phyloP scores from a whole-genome alignment of 2,329 filamentous ascomycete species.

The Epichloe brachyelytri region DNA sequence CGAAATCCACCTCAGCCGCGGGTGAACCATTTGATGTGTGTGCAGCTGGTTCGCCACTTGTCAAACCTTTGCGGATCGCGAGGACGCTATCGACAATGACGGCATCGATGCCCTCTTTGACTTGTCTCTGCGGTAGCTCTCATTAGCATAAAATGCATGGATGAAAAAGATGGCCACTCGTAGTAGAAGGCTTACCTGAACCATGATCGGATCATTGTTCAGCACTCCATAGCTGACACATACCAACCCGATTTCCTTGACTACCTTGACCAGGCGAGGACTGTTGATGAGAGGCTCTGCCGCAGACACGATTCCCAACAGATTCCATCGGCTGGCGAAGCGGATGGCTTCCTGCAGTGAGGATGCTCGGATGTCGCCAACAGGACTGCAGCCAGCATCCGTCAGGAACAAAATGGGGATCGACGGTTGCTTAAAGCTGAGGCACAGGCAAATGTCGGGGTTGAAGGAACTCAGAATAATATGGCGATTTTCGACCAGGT shows the following conservation, averaged over 20 bases:
- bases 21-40: background rate
- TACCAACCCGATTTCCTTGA: constrained; percentile 87
- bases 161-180: background rate
- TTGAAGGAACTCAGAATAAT: constrained; percentile 97
- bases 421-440: constrained; percentile 94
- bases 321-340: constrained; percentile 88
- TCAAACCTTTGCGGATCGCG: constrained; percentile 82
- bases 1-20: background rate
- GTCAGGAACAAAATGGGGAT: constrained; percentile 93
- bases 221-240: constrained; percentile 87
- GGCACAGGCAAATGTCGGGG: constrained; percentile 84
- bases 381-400: constrained; percentile 68
- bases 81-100: constrained; percentile 95
- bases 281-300: constrained; percentile 81
- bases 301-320: constrained; percentile 82
- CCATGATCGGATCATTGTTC: constrained; percentile 79
- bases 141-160: constrained; percentile 4
- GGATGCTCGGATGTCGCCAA: constrained; percentile 80
- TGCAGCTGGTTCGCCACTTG: constrained; percentile 22
- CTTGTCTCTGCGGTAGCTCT: constrained; percentile 53
- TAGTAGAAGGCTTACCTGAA: constrained; percentile 46
- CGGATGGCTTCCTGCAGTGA: constrained; percentile 91
- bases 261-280: constrained; percentile 76
- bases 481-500: constrained; percentile 68
- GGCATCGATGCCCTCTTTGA: constrained; percentile 89